Evolutionary conservation across 176 grass and related monocot genomes (phyloP).

Genomic region (Paspalum vaginatum): DNA sequence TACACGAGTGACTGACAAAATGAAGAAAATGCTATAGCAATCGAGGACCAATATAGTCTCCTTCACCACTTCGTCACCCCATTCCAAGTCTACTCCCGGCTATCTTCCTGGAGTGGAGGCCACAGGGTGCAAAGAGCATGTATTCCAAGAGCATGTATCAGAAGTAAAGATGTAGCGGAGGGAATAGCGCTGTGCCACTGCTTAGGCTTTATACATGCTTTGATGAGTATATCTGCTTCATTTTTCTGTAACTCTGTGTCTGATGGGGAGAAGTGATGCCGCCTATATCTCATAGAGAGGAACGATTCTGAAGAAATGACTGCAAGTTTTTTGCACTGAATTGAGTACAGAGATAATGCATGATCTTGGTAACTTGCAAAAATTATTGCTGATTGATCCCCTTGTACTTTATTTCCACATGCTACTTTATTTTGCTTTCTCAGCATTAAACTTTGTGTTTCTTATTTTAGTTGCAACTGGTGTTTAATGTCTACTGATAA

Average conservation of each 20-base stretch:
- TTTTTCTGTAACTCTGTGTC: not conserved
- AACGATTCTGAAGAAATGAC: not conserved
- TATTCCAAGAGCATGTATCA: too few species aligned
- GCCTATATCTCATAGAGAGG: not conserved
- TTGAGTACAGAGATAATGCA: not conserved
- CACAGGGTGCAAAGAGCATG: too few species aligned
- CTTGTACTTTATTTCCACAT: too few species aligned
- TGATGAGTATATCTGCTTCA: slow-evolving; percentile 5
- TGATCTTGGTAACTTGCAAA: not conserved
- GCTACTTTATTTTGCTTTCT: not conserved
- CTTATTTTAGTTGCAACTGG: not conserved
- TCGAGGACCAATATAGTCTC: too few species aligned
- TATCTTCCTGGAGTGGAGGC: too few species aligned
- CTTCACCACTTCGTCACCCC: too few species aligned
- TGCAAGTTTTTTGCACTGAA: not conserved
- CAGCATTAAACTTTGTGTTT: not conserved
- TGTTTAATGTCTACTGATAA: not conserved
- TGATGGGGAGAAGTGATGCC: not conserved
- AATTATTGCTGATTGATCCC: not conserved
- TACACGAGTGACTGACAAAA: too few species aligned
- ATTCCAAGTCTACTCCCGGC: too few species aligned
- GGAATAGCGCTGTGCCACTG: not conserved
- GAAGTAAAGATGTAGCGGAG: not conserved
- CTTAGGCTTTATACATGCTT: not conserved
- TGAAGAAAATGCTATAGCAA: too few species aligned